Percentiles rank a stretch among this genome's conserved stretches.
Conservation (phyloP, 805 yeast species). For the Kodamaea restingae region DNA sequence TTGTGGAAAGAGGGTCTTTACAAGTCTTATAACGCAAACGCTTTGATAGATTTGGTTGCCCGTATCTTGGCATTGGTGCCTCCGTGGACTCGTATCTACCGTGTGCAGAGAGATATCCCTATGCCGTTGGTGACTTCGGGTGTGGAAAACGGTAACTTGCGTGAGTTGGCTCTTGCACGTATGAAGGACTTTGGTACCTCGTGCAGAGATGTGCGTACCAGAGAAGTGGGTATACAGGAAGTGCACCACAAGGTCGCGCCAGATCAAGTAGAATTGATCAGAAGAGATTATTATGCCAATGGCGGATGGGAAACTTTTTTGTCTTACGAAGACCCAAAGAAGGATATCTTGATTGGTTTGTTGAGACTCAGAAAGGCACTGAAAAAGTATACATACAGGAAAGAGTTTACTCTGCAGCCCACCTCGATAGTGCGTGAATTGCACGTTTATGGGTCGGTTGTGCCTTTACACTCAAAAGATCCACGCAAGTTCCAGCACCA, state of each 20-base stretch:
- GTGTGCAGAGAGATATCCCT: constrained; percentile 98
- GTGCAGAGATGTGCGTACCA: constrained; percentile 93
- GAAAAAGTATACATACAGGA: constrained; percentile 83
- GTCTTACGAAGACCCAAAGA: constrained; percentile 94
- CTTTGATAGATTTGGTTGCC: constrained; percentile 90
- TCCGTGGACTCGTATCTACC: constrained; percentile 98
- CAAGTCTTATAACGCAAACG: constrained; percentile 92
- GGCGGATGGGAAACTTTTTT: constrained; percentile 99
- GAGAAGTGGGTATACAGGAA: constrained; percentile 98
- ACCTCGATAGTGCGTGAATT: constrained; percentile 95
- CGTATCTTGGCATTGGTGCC: constrained; percentile 94
- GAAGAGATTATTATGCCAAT: constrained; percentile 95
- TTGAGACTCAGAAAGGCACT: constrained; percentile 84
- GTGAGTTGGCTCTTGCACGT: constrained; percentile 93
- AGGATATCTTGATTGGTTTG: constrained; percentile 90
- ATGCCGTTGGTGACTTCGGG: constrained; percentile 98
- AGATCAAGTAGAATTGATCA: constrained; percentile 90
- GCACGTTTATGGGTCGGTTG: constrained; percentile 97
- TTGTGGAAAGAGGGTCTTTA: constrained; percentile 95
- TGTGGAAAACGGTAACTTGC: constrained; percentile 93
- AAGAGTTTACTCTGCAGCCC: constrained; percentile 77
- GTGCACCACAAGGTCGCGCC: constrained; percentile 96
- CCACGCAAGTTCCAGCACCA: constrained; percentile 98
- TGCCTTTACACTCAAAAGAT: constrained; percentile 92
- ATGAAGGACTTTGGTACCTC: constrained; percentile 97